Base-by-base conservation (phyloP, 129 eudicot genomes). In the Scalesia atractyloides region DNA sequence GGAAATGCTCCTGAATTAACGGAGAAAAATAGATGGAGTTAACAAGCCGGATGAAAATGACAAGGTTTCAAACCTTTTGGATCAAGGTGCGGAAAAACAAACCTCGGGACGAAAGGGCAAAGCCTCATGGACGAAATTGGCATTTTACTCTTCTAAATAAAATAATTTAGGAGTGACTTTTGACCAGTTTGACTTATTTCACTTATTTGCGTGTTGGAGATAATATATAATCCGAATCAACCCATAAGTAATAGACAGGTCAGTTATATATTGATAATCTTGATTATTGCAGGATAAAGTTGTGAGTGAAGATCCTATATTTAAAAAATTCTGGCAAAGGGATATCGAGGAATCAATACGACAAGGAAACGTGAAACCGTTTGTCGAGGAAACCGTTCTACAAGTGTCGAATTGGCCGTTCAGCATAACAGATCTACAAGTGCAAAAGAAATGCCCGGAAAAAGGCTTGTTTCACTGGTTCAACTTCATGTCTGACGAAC, bases 401-500 rank as follows among this genome's bases (percentile, higher is more conserved):
- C 91, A 80, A 68, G 98, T 90, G 53, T 85, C 89, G 13, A 80
- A 84, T 19, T 93, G 97, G 98, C 90, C 89, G 36, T 93, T 93
- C 72, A 86, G 84, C 68, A 73, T 87, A 43, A 68, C 48, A 59
- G 95, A 89, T 82, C 86, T 92, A 56, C 95, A 79, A 81, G 84
- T 81, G 77, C 87, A 87, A 69, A 86, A 74, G 71, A 84, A 84
- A 46, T 94, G 97, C 74, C 81, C 83, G 5, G 73, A 86, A n/a
- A 86, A 74, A 80, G 93, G 98, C 70, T 66, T 94, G 15, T 66
- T 90, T 66, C 68, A 84, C 53, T 94, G 92, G 96, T 82, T 90
- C 34, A 85, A 83, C 17, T 86, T 91, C 83, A 69, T 81, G 66
- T 75, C 85, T 33, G 75, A 77, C 54, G 82, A 82, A 64, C 82